Evolutionary conservation across 2,329 filamentous ascomycete species (phyloP).

Genomic region (Penicillium sp.): DNA sequence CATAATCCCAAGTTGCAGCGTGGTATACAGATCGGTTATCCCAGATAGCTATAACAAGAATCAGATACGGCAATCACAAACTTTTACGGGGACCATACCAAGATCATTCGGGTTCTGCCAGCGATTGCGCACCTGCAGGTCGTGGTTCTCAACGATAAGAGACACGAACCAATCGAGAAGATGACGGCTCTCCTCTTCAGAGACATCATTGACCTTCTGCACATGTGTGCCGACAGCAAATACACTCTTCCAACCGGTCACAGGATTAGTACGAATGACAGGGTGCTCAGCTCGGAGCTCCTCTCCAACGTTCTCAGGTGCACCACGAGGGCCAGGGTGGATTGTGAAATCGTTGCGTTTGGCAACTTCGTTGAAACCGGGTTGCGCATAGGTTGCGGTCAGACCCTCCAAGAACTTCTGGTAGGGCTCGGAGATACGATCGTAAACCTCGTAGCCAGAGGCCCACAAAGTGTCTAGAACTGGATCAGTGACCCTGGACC

Average conservation of each 20-base stretch:
- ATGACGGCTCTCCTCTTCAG: conserved; percentile 31
- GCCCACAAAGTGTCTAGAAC: conserved; percentile 44
- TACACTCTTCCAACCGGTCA: conserved; percentile 39
- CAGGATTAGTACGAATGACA: conserved; percentile 53
- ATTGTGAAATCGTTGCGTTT: conserved; percentile 30
- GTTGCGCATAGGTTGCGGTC: conserved; percentile 37
- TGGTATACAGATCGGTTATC: conserved; percentile 57
- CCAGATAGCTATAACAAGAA: conserved; percentile 37
- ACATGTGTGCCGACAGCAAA: conserved; percentile 35
- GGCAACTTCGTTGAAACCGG: conserved; percentile 29
- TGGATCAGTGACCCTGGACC: neutral
- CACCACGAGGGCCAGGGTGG: conserved; percentile 41
- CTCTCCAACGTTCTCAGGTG: conserved; percentile 56
- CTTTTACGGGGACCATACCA: conserved; percentile 17
- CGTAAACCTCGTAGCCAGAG: conserved; percentile 43
- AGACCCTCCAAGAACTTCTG: conserved; percentile 40
- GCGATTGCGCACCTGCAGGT: conserved; percentile 39
- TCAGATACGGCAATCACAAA: neutral
- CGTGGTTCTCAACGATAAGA: conserved; percentile 41
- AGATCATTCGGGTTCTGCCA: conserved; percentile 45
- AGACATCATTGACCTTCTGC: conserved; percentile 33
- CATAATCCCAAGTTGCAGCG: conserved; percentile 54
- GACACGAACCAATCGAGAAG: conserved; percentile 36
- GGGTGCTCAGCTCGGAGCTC: conserved; percentile 49
- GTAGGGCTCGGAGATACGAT: conserved; percentile 38